phyloP scores from a whole-genome alignment of 2,329 filamentous ascomycete species.

The Cladophialophora exuberans region DNA sequence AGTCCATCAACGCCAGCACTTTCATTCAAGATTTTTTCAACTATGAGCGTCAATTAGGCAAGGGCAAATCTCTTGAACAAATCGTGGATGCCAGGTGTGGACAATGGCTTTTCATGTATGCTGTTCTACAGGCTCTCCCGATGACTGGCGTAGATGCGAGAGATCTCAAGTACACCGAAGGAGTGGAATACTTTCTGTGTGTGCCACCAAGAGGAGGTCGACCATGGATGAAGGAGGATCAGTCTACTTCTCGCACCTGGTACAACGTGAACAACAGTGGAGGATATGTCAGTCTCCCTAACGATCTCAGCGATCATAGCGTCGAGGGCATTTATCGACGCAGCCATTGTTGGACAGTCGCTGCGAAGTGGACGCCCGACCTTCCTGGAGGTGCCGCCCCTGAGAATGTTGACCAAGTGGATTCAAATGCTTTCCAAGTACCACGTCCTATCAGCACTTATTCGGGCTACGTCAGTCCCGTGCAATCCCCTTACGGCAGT shows the following conservation, averaged over 20 bases:
- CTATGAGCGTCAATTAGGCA: constrained; percentile 49
- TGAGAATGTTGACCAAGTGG: constrained; percentile 2
- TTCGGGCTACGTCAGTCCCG: constrained; percentile 27
- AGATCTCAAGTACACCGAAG: constrained; percentile 47
- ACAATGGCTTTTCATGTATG: constrained; percentile 57
- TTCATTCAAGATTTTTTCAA: constrained; percentile 54
- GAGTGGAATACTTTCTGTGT: constrained; percentile 55
- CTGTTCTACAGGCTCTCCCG: constrained; percentile 53
- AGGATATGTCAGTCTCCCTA: constrained; percentile 64
- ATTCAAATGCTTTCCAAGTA: constrained; percentile 14
- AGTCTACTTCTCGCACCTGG: constrained; percentile 49
- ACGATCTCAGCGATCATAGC: constrained; percentile 67
- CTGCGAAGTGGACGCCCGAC: constrained; percentile 62
- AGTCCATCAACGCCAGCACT: constrained; percentile 59
- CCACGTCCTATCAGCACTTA: constrained; percentile 1
- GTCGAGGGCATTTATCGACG: constrained; percentile 70
- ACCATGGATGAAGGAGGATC: constrained; percentile 53
- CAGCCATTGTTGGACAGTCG: constrained; percentile 70
- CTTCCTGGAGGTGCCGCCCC: constrained; percentile 39
- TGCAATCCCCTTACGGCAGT: constrained; percentile 32
- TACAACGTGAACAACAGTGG: constrained; percentile 64
- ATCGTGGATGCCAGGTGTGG: constrained; percentile 52
- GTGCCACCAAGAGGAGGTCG: constrained; percentile 52
- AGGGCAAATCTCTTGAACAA: constrained; percentile 50
- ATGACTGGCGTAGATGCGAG: constrained; percentile 55